Evolutionary conservation across 345 rosid species (phyloP).

Genomic region (Fremontodendron californicum): DNA sequence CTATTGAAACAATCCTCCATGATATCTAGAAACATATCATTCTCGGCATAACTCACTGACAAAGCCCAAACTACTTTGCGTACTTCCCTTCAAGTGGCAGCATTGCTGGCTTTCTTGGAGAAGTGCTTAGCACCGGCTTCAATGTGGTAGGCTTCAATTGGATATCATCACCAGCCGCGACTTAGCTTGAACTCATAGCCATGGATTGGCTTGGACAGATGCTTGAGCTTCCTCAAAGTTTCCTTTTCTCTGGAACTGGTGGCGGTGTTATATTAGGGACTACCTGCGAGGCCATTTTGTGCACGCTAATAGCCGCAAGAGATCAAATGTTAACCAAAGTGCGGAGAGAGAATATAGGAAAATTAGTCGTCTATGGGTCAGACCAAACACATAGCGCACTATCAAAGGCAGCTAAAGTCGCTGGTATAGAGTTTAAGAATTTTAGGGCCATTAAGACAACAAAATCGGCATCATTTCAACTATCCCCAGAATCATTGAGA

Average conservation of each 20-base stretch:
- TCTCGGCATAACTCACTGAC: slow-evolving; percentile 45
- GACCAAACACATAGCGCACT: slow-evolving; percentile 39
- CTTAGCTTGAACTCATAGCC: slow-evolving; percentile 46
- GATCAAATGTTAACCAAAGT: slow-evolving; percentile 23
- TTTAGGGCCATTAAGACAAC: background rate
- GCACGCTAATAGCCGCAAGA: slow-evolving; percentile 36
- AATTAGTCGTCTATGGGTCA: slow-evolving; percentile 39
- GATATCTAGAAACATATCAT: slow-evolving; percentile 33
- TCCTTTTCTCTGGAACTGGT: slow-evolving; percentile 35
- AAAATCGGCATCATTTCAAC: slow-evolving; percentile 12
- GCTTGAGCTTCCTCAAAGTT: slow-evolving; percentile 32
- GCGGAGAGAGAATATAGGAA: slow-evolving; percentile 16
- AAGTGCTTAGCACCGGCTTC: slow-evolving; percentile 37
- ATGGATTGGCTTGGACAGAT: slow-evolving; percentile 35
- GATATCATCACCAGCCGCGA: slow-evolving; percentile 45
- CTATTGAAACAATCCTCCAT: slow-evolving; percentile 30
- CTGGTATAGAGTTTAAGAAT: background rate
- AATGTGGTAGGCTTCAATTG: slow-evolving; percentile 39
- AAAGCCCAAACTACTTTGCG: slow-evolving; percentile 36
- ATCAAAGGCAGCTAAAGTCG: slow-evolving; percentile 27
- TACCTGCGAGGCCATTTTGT: slow-evolving; percentile 38
- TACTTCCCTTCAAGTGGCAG: too few species aligned
- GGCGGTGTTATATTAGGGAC: slow-evolving; percentile 40
- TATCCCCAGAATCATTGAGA: slow-evolving; percentile 21
- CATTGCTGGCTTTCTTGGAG: too few species aligned